A percentile compares a stretch with the other conserved stretches of the same genome.
Evolutionary conservation across 108 stramenopile species (phyloP).

Genomic region (Nannochloropsis oceanica): DNA sequence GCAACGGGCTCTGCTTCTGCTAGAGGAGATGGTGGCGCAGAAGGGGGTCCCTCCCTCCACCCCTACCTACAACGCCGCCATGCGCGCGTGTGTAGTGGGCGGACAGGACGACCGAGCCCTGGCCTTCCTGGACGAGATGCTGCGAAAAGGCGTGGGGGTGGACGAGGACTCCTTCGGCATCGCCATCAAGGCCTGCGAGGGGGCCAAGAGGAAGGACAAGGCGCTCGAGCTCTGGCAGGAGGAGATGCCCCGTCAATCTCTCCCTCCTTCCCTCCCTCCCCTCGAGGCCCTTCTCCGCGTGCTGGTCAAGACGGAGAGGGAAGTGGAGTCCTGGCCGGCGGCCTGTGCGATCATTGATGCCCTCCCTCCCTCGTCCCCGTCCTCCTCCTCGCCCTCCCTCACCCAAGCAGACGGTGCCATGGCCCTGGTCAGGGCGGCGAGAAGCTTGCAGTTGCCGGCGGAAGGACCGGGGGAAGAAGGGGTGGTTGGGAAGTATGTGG

Average conservation of each 20-base stretch:
- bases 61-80: not conserved
- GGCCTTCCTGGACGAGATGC: constrained; percentile 5
- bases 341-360: not conserved
- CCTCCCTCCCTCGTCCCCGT: no score
- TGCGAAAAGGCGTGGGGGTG: not conserved
- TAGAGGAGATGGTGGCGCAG: not conserved
- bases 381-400: no score
- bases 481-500: no score
- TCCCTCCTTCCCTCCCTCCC: not conserved
- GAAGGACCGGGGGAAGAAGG: no score
- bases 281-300: not conserved
- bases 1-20: not conserved
- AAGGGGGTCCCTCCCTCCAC: not conserved
- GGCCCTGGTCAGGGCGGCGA: no score
- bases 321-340: not conserved
- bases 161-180: not conserved
- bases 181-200: not conserved
- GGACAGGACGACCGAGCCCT: constrained; percentile 3
- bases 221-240: not conserved
- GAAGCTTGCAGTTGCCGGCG: no score
- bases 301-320: not conserved
- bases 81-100: constrained; percentile 3
- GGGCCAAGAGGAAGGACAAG: not conserved
- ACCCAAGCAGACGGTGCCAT: no score
- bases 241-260: not conserved